phyloP scores from a whole-genome alignment of 345 rosid genomes.

The Salix brachista region DNA sequence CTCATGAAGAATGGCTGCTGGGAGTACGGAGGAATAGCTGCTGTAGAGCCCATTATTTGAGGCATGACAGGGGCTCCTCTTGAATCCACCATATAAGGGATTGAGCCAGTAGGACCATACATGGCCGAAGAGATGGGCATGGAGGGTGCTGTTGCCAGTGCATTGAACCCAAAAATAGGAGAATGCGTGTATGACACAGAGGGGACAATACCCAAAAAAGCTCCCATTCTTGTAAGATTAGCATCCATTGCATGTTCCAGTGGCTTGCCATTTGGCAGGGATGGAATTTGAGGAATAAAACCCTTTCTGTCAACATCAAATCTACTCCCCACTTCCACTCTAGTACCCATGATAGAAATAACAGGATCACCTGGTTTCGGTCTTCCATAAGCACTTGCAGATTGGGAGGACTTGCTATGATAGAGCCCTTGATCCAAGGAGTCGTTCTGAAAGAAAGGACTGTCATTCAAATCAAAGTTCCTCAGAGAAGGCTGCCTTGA shows the following conservation, averaged over 20 bases:
- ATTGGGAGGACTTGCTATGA: conserved; percentile 35
- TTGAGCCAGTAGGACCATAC: conserved; percentile 55
- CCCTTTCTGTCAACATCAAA: conserved; percentile 50
- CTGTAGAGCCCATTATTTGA: conserved; percentile 51
- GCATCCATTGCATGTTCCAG: conserved; percentile 41
- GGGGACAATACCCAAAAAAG: conserved; percentile 53
- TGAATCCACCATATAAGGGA: conserved; percentile 76
- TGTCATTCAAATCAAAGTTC: conserved; percentile 89
- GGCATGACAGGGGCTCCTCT: conserved; percentile 63
- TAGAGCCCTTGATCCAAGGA: conserved; percentile 47
- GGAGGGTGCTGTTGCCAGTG: conserved; percentile 42
- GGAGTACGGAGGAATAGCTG: conserved; percentile 45
- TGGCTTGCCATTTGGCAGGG: conserved; percentile 59
- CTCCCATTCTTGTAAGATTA: conserved; percentile 47
- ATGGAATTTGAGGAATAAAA: conserved; percentile 37
- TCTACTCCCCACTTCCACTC: conserved; percentile 36
- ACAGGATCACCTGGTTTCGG: conserved; percentile 51
- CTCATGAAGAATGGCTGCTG: conserved; percentile 64
- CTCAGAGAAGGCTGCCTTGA: conserved; percentile 57
- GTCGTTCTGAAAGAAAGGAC: conserved; percentile 48
- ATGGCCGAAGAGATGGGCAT: conserved; percentile 53
- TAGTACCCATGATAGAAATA: conserved; percentile 70
- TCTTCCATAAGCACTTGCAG: conserved; percentile 33
- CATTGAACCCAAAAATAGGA: conserved; percentile 59
- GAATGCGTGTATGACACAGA: conserved; percentile 49